Evolutionary conservation across 768 basidiomycete species (phyloP).

Genomic region (Pluteus cervinus): DNA sequence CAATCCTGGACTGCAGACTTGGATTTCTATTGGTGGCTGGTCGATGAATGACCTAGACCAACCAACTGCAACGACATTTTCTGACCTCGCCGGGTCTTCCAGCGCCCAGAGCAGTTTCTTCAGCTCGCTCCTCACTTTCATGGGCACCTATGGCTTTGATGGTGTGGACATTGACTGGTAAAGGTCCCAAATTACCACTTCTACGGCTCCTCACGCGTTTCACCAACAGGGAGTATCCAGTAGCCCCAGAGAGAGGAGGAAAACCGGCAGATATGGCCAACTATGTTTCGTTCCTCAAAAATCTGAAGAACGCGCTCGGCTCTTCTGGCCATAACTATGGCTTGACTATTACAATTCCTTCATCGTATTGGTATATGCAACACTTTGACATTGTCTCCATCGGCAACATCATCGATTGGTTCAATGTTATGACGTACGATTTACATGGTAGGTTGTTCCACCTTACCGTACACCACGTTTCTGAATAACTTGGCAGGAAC

Average conservation of each 20-base stretch:
- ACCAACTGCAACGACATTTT: slow-evolving; percentile 19
- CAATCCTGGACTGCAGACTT: slow-evolving; percentile 16
- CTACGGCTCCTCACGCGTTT: too few species aligned
- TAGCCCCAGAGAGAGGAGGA: slow-evolving; percentile 17
- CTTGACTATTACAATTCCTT: slow-evolving; percentile 19
- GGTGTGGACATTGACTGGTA: slow-evolving; percentile 16
- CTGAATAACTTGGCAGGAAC: slow-evolving; percentile 13
- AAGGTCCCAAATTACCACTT: too few species aligned
- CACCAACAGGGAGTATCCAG: slow-evolving; percentile 21
- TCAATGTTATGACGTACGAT: slow-evolving; percentile 18
- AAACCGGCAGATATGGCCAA: slow-evolving; percentile 16
- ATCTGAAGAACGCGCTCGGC: slow-evolving; percentile 14
- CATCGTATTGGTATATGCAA: slow-evolving; percentile 23
- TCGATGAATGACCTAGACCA: slow-evolving; percentile 19
- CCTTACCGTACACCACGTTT: slow-evolving; percentile 5
- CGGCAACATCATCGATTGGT: slow-evolving; percentile 16
- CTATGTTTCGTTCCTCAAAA: slow-evolving; percentile 16
- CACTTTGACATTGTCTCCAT: slow-evolving; percentile 20
- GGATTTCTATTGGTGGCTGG: slow-evolving; percentile 21
- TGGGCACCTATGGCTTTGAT: slow-evolving; percentile 21
- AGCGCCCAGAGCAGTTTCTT: slow-evolving; percentile 15
- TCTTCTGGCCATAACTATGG: slow-evolving; percentile 16
- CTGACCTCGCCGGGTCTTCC: slow-evolving; percentile 12
- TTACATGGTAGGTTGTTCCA: slow-evolving; percentile 14
- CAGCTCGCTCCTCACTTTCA: slow-evolving; percentile 9